These are phyloP conservation scores for Pedinophyceae sp. DNA, from an alignment of 139 green algal genomes.

Conservation along the genomic window DNA sequence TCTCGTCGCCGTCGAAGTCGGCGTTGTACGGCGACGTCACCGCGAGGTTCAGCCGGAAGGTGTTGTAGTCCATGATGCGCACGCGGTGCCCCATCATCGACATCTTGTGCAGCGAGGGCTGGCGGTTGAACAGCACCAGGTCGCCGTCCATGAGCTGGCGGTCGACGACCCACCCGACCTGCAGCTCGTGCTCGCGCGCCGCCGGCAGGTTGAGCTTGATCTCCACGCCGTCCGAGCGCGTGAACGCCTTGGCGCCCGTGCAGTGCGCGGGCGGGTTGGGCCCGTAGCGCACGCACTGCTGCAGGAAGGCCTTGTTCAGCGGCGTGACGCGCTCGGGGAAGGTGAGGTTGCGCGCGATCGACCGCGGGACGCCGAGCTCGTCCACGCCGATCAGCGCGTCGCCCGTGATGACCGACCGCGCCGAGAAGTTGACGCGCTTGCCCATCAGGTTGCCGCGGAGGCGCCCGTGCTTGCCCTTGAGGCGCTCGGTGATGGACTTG, in stretches of 20 bases:
- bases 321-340: constrained; percentile 87
- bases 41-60: constrained; percentile 81
- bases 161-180: constrained; percentile 46
- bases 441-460: constrained; percentile 99
- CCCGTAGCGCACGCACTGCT: constrained; percentile 84
- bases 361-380: constrained; percentile 92
- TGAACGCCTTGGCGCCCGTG: constrained; percentile 78
- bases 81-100: constrained; percentile 96
- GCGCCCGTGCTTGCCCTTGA: constrained; percentile 81
- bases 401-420: constrained; percentile 87
- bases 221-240: not conserved
- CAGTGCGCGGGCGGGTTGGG: constrained; percentile 83
- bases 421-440: constrained; percentile 98
- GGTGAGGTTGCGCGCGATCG: constrained; percentile 94
- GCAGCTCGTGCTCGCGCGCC: not conserved
- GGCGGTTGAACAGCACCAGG: constrained; percentile 98
- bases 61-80: constrained; percentile 83
- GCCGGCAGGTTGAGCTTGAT: not conserved
- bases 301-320: constrained; percentile 52
- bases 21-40: constrained; percentile 99
- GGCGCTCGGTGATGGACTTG: constrained; percentile 86
- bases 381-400: constrained; percentile 97
- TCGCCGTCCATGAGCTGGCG: constrained; percentile 88
- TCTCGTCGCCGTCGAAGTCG: constrained; percentile 99
- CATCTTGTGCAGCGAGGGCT: constrained; percentile 99